These are phyloP conservation scores for Lentinula novae-zelandiae DNA, from an alignment of 1,284 basidiomycete species.

Conservation along the genomic window DNA sequence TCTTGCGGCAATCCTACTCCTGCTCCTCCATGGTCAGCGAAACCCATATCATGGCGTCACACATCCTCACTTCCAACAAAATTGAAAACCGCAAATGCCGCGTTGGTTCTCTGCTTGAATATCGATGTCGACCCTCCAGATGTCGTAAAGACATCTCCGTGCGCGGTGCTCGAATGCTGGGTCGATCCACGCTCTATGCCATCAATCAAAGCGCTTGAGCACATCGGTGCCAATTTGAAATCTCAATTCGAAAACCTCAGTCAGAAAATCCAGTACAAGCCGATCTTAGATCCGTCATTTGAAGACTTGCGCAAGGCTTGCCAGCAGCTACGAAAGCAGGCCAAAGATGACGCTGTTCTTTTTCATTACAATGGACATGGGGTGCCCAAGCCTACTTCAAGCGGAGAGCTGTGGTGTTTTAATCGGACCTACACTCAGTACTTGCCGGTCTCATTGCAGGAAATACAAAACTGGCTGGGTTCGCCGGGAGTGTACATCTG, in stretches of 20 bases:
- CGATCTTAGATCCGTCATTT: conserved; percentile 91
- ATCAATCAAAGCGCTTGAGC: conserved; percentile 84
- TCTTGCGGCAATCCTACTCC: conserved; percentile 84
- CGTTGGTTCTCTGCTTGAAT: conserved; percentile 94
- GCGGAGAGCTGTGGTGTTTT: conserved; percentile 99
- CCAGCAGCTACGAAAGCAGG: conserved; percentile 79
- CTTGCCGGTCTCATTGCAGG: conserved; percentile 93
- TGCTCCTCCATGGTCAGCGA: conserved; percentile 58
- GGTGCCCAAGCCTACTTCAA: conserved; percentile 94
- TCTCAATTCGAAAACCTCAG: conserved; percentile 97
- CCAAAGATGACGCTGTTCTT: conserved; percentile 91
- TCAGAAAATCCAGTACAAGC: conserved; percentile 87
- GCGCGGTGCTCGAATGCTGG: conserved; percentile 95
- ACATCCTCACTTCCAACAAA: conserved; percentile 67
- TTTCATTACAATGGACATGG: conserved; percentile 99
- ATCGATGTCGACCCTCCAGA: conserved; percentile 98
- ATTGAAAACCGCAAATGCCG: conserved; percentile 89
- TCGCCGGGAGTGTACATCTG: conserved; percentile 98
- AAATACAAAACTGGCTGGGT: conserved; percentile 89
- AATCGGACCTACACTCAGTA: conserved; percentile 98
- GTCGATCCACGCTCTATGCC: conserved; percentile 91
- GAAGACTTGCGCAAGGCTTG: conserved; percentile 94
- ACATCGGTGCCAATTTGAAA: conserved; percentile 88
- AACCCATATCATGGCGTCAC: conserved; percentile 70
- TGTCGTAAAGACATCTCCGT: conserved; percentile 95